Evolutionary conservation across 202 grass and related monocot species (phyloP).

Genomic region (Zizania palustris): DNA sequence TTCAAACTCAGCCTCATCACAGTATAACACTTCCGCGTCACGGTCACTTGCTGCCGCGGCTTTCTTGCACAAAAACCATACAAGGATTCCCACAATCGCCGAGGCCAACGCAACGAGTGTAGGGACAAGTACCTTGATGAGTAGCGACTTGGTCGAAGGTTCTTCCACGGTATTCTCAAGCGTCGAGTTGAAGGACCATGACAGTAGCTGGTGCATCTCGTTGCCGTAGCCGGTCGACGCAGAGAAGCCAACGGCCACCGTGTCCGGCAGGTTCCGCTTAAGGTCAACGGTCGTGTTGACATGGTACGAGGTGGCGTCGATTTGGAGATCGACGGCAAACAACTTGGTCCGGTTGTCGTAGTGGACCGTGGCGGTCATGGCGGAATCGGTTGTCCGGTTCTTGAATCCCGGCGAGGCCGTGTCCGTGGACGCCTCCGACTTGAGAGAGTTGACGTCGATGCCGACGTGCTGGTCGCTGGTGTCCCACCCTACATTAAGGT

Average conservation of each 20-base stretch:
- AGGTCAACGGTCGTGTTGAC: neutral
- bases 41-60: neutral
- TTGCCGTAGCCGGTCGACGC: neutral
- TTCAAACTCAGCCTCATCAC: neutral
- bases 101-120: no score
- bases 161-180: neutral
- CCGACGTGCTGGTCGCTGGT: conserved; percentile 6
- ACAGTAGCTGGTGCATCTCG: neutral
- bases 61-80: no score
- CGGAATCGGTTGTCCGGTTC: no score
- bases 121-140: no score
- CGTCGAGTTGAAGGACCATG: neutral
- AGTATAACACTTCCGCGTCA: neutral
- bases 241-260: neutral
- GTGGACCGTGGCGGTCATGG: neutral
- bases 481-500: neutral
- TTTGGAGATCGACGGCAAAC: neutral
- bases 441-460: conserved; percentile 27
- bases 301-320: neutral
- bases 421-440: neutral
- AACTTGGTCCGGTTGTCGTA: neutral
- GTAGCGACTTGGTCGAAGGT: neutral
- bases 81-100: no score
- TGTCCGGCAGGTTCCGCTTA: neutral
- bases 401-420: no score